Evolutionary conservation across 129 eudicot genomes (phyloP).

Genomic region (Deinandra increscens): DNA sequence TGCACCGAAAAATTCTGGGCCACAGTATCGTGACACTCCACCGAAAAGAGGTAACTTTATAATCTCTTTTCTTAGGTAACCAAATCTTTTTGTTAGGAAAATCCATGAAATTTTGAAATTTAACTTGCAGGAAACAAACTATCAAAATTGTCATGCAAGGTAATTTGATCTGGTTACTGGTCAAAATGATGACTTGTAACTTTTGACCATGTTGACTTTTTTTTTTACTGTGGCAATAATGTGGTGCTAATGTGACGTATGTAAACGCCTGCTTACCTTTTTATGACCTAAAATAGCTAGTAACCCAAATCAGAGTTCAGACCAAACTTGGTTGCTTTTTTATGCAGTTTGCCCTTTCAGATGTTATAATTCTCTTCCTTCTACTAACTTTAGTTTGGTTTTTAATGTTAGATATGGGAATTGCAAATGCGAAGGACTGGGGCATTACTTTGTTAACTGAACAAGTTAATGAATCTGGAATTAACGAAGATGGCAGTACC

Average conservation of each 20-base stretch:
- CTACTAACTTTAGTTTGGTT: slow-evolving; percentile 5
- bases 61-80: background rate
- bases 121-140: background rate
- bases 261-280: background rate
- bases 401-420: slow-evolving; percentile 65
- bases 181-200: background rate
- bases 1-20: slow-evolving; percentile 59
- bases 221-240: background rate
- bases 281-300: background rate
- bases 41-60: slow-evolving; percentile 74
- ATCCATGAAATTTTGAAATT: too few species aligned
- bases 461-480: slow-evolving; percentile 65
- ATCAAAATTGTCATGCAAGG: background rate
- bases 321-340: background rate
- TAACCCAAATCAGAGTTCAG: background rate
- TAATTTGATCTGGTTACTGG: background rate
- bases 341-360: background rate
- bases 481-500: slow-evolving; percentile 80
- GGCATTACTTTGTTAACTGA: slow-evolving; percentile 70
- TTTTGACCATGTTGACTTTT: slow-evolving; percentile 15
- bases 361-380: background rate
- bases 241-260: background rate
- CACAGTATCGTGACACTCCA: slow-evolving; percentile 86
- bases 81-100: background rate
- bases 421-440: slow-evolving; percentile 93